Evolutionary conservation across 768 basidiomycete genomes (phyloP), one percentile per base, ranked within the genome.

Genomic region (Clavaria fumosa): DNA sequence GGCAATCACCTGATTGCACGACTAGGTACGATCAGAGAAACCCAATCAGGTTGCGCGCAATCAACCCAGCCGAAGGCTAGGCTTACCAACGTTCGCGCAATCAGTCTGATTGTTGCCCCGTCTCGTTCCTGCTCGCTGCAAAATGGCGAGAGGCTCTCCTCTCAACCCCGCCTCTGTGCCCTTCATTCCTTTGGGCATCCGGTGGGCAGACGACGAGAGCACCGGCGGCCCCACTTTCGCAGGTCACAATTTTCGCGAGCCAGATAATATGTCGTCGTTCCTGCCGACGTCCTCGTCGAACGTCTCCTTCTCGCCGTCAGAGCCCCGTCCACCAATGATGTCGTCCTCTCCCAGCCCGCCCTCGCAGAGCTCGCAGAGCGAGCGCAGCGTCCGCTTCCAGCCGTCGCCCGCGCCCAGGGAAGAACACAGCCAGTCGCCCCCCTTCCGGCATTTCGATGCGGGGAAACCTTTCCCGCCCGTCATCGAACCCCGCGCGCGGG

Each of bases 111-210:
- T 55, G 58, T 55, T 59, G 44, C 35, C 37, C 52, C 48, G 47
- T 51, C 51, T 54, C 52, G 56, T 54, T 56, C 47, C 56, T 53
- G 51, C 52, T 47, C 45, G 42, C 45, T 47, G 42, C 46, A 52
- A 61, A 53, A 80, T 83, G 76, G 75, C 78, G 44, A 75, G 72
- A 67, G 80, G 74, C 50, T 76, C 71, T 50, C 67, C 78, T 42
- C 62, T 85, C 49, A 84, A 85, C 57, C 81, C 83, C 45, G 67
- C 80, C 44, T 86, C 82, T 41, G 75, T 75, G 54, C 83, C 83
- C 35, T 86, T 86, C 69, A 83, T 83, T 55, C 83, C 83, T 43
- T 78, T 78, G 38, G 68, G 63, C 50, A 52, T 71, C 47, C 72
- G 74, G 45, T 51, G 63, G 46, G 61, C 52, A 48, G 75, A 75